Evolutionary conservation across 495 filamentous ascomycete species (phyloP), one percentile per base, ranked within the genome.

Genomic region (Tricharina praecox): DNA sequence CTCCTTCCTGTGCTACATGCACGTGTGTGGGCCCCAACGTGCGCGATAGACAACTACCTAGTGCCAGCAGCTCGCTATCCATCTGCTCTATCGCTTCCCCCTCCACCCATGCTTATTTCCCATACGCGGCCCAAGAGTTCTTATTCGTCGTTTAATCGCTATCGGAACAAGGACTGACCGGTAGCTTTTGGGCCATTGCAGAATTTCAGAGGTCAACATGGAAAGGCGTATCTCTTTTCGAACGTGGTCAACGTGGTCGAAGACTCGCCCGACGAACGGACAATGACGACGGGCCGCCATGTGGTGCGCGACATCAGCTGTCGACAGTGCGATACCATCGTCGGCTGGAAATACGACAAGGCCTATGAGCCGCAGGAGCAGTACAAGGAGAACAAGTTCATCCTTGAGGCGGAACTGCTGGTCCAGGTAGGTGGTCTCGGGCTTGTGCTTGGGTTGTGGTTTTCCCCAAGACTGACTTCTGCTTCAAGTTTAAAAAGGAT

Each of bases 271-370:
- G 75, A 73, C 46, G 92, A 97, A 66, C 85, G 90, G 52, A 93
- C 79, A 71, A 97, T 97, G 90, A 97, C 92, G n/a, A 97, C 90
- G 1, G 90, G 90, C 38, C 71, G 81, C 28, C 90, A 97, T 62
- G 70, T 95, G 26, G 90, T 97, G 34, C 78, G 92, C 39, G 90
- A 97, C 63, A 94, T 97, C 56, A 63, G 63, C 33, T 97, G 90
- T 67, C 69, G 78, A 44, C 80, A 88, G 66, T 97, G 90, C 76
- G 79, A 78, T 54, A 79, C 82, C 62, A 82, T 79, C 40, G 90
- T 97, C 45, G 90, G 90, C 20, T 97, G 90, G 90, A 97, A 93
- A 67, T 97, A 97, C 67, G 90, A 97, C 64, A 92, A 92, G 66
- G 90, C 90, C 23, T 95, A 78, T 59, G 90, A 97, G 72, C 56